Base-by-base conservation (phyloP, 257 asterid species). In the Nicotiana undulata region DNA sequence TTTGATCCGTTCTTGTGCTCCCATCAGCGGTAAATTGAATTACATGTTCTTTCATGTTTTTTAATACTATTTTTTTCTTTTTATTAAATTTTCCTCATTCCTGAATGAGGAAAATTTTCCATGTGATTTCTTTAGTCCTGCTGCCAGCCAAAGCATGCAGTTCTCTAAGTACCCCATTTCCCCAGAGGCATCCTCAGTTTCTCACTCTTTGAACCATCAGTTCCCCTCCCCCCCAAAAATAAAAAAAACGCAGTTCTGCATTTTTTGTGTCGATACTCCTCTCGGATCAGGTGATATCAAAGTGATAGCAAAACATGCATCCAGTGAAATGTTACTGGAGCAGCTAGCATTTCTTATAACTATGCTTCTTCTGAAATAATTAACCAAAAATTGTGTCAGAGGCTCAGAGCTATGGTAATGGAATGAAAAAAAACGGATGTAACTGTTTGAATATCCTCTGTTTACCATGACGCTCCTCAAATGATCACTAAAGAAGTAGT, bases 1-100 rank as follows among this genome's bases (percentile, higher is more conserved):
- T 63, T 89, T 95, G 55, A 81, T 95, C 82, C 97, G 99, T 76
- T 86, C 97, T 18, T 95, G 99, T 82, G 97, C 99, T 85, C 98
- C 99, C 12, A 84, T 95, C 80, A 60, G 83, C 17, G 99, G 99
- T 95, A 83, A 84, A 87, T 63, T 77, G 52, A 58, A 17, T 34
- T 26, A 29, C 59, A 20, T 1, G 8, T 34, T 1, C 6, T 4
- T 32, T 32, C 37, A 32, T 32, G 37, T 32, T 32, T 32, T 28
- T 32, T 32, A 32, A 32, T 32, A 32, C 37, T 32, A 32, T 32
- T 6, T 32, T 32, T 32, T 32, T 32, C 37, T 32, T 32, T 32
- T 32, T 32, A 32, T 32, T 32, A 32, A 32, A 32, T 4, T 32
- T 32, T 32, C 37, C 31, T 28, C 37, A 5, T 32, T 32, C 37